Percentiles rank a stretch among this genome's conserved stretches.
Conservation (phyloP, 2,329 filamentous ascomycete genomes). For the Aspergillus versicolor region DNA sequence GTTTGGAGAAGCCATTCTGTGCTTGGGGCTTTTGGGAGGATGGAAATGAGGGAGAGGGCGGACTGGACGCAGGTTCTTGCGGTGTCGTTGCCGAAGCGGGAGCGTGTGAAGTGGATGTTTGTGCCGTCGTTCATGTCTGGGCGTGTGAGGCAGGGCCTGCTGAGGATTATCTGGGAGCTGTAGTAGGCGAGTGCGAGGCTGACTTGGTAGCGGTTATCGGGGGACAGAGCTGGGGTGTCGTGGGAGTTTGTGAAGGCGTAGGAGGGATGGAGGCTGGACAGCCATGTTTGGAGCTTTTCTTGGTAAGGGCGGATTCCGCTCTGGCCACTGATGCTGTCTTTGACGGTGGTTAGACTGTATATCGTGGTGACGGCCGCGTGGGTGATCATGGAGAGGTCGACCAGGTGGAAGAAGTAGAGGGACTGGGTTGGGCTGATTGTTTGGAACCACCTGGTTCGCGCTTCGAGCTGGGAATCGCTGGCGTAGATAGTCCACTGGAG, state of each 20-base stretch:
- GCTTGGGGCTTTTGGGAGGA: slow-evolving; percentile 35
- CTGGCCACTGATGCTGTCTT: neutral
- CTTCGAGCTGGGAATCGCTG: neutral
- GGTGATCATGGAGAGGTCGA: slow-evolving; percentile 1
- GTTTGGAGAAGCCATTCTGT: slow-evolving; percentile 30
- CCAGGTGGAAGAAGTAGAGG: neutral
- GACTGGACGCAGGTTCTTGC: neutral
- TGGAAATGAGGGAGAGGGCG: slow-evolving; percentile 22
- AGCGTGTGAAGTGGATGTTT: neutral
- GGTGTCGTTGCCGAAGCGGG: slow-evolving; percentile 1
- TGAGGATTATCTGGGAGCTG: slow-evolving; percentile 4
- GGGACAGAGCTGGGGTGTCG: neutral
- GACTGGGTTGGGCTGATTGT: neutral
- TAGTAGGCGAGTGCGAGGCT: neutral
- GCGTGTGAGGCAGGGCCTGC: slow-evolving; percentile 3
- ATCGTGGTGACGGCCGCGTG: neutral
- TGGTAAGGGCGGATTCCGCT: neutral
- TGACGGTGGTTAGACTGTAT: neutral
- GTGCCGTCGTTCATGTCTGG: neutral
- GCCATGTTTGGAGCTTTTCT: neutral
- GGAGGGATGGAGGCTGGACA: neutral
- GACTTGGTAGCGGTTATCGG: neutral
- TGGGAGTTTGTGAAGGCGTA: neutral
- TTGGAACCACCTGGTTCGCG: neutral
- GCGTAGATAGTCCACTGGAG: neutral